Evolutionary conservation across 2,329 filamentous ascomycete genomes (phyloP), one percentile per base, ranked within the genome.

Genomic region (Xylariaceae sp.): DNA sequence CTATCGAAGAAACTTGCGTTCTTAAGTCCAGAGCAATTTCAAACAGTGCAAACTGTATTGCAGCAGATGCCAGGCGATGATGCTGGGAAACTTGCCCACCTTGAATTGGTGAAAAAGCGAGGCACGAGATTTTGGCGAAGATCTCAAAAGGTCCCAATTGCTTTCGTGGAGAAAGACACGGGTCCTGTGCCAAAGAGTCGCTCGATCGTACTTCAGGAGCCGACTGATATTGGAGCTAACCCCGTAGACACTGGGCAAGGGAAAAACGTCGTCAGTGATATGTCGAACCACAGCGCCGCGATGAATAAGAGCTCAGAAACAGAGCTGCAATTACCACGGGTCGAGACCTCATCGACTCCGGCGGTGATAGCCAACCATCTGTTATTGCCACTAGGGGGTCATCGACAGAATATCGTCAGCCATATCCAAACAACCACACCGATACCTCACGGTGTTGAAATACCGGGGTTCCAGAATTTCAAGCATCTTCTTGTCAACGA

Each of bases 121-220:
- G 12, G 11, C 38, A 14, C 16, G 11, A 50, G n/a, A 38, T 54
- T 51, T 19, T 51, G 48, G 48, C 44, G 31, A 13, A 54, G 36
- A 13, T 10, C 7, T 10, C 18, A n/a, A 41, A 31, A 16, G 6
- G 47, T 44, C 3, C 40, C 12, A 6, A 34, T 48, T 22, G 45
- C 45, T 2, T 48, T 48, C 4, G 7, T 52, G 10, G 28, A 52
- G 19, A 41, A 41, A 5, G 34, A 36, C 1, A 5, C 12, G 13
- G 34, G 45, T 10, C 10, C 10, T 19, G 18, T 42, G n/a, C 33
- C 40, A 4, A 17, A 17, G 19, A 10, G 31, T 14, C 12, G 42
- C 5, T 43, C 39, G 5, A 16, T 28, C 12, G 18, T 33, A 16
- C 16, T 18, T 11, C 11, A 28, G 10, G 7, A 5, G 39, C 17